phyloP scores from a whole-genome alignment of 768 basidiomycete genomes.

The Agaricus sinodeliciosus region DNA sequence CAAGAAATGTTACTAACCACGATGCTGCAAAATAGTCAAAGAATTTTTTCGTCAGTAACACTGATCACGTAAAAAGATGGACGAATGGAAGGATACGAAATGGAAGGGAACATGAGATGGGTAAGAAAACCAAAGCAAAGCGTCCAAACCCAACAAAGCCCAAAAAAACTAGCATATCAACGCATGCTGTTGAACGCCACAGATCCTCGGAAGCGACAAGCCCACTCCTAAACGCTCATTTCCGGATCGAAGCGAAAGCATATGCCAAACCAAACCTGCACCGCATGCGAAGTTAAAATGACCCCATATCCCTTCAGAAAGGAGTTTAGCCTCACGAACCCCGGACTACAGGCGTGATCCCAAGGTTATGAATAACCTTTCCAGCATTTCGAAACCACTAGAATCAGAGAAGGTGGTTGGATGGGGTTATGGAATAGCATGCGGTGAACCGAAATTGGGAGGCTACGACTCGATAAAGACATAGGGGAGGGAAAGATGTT shows the following conservation, averaged over 20 bases:
- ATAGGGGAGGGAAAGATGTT: too few relatives aligned
- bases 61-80: neutral
- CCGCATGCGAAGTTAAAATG: neutral
- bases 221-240: too few relatives aligned
- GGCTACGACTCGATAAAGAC: too few relatives aligned
- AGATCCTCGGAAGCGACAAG: neutral
- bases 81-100: neutral
- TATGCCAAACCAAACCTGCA: neutral
- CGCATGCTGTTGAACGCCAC: too few relatives aligned
- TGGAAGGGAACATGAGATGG: neutral
- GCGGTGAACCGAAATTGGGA: too few relatives aligned
- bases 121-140: too few relatives aligned
- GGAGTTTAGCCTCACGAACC: too few relatives aligned
- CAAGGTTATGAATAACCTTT: too few relatives aligned
- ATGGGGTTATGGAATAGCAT: too few relatives aligned
- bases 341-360: too few relatives aligned
- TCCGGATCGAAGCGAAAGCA: neutral
- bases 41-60: neutral
- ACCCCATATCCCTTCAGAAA: neutral
- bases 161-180: neutral
- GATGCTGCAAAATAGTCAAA: conserved; percentile 36
- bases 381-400: too few relatives aligned
- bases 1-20: conserved; percentile 71
- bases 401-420: too few relatives aligned
- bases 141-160: neutral